Base-by-base conservation (phyloP, 139 green algal genomes). In the Nannochloris sp. region DNA sequence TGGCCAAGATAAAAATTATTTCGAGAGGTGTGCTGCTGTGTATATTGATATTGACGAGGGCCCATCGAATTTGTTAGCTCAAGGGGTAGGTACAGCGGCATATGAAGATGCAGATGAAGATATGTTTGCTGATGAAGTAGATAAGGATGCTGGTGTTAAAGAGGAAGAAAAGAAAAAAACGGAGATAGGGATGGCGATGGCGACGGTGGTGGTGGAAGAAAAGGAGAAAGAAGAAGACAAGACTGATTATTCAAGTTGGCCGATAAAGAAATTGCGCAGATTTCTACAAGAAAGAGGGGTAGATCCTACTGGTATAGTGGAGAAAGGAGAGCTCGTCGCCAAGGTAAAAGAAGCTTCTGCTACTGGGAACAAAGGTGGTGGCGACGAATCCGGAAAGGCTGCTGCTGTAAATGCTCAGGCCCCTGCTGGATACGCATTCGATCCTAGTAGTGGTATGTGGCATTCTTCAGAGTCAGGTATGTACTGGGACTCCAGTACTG, bases 231-330 rank as follows among this genome's bases (percentile, higher is more conserved):
- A 56, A 10, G 13, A 9, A 25, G 4, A 24, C 5, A 24, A 14
- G 10, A 57, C 64, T 1, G 84, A 91, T 38, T 90, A 86, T 46
- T 33, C 8, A 19, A 61, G 30, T 24, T 92, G 85, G 85, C 83
- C 85, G 1, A 64, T 92, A 9, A 91, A 89, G 65, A 84, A 92
- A 77, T 76, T 92, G 27, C 68, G 76, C 44, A 69, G 82, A 0
- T 85, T 86, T 34, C 68, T 89, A 34, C 56, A 60, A 33, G 81
- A 87, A 53, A 33, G 71, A 5, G 77, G 84, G 0, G 15, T 77
- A 54, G 73, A 87, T 55, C 29, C 63, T 15, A 63, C 53, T 23
- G 65, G 78, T 48, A 65, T 85, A 19, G 71, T 89, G 1, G 85
- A 92, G 38, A 92, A 92, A 67, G 54, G 13, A 0, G 85, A 92